Evolutionary conservation across 208 protist species (phyloP), one percentile per base, ranked within the genome.

Genomic region (Leishmania turanica): DNA sequence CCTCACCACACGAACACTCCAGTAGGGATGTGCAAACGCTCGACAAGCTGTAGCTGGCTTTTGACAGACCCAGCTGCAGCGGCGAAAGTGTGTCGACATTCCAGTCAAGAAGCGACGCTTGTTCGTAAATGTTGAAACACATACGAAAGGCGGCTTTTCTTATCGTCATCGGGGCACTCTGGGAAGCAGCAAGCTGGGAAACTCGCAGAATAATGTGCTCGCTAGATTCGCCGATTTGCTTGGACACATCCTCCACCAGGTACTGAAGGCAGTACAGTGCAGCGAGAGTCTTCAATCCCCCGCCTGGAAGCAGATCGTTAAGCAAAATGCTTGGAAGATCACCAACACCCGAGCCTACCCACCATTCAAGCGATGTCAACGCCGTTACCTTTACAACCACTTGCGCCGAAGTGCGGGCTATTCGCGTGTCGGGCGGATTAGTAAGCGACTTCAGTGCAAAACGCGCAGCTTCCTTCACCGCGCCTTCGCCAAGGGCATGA

Each of bases 201-300:
- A 94, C 95, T 21, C 84, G 75, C 24, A 84, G 77, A 53, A 97
- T 89, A 65, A 97, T 91, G 42, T 90, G 84, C 78, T 93, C 91
- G 70, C 95, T 95, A 1, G 90, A 84, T 72, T 70, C 78, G 40
- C 95, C 95, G 24, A 97, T 85, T 62, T 93, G 81, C 80, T 93
- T 93, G 47, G 92, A 92, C 53, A 97, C 65, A 87, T 97, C 95
- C 76, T 97, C 92, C 89, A 97, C 94, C 42, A 97, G 66, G 78
- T 97, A 97, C 80, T 97, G 95, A 76, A 97, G 83, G 56, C 87
- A 86, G 75, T 96, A 97, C 31, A 97, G 81, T n/a, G 92, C 89
- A 8, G 87, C 83, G 15, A 97, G 84, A 21, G 93, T 92, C 69
- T 91, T 92, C 70, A 93, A 56, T 6, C 87, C 89, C 17, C 91